Percentiles rank a stretch among this genome's conserved stretches.
These are phyloP conservation scores for Plasmodium blacklocki DNA, from an alignment of 169 alveolate species.

Conservation along the genomic window DNA sequence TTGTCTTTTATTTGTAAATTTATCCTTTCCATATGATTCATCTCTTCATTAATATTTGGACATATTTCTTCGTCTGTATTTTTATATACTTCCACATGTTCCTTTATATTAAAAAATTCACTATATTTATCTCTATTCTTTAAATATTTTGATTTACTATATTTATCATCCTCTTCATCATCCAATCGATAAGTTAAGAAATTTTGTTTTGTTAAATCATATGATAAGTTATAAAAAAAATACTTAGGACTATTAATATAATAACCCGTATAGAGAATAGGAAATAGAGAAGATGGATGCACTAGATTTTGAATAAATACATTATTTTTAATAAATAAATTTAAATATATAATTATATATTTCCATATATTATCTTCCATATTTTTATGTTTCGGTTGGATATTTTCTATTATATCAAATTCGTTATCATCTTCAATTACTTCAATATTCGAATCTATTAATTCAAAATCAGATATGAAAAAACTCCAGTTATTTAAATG, in stretches of 20 bases:
- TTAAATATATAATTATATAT: slow-evolving; percentile 49
- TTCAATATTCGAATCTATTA: slow-evolving; percentile 70
- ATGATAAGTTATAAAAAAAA: slow-evolving; percentile 55
- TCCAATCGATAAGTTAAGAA: not conserved
- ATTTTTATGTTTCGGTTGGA: slow-evolving; percentile 57
- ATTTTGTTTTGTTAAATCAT: slow-evolving; percentile 50
- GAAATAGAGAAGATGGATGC: slow-evolving; percentile 56
- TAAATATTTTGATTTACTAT: not conserved
- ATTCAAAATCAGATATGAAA: slow-evolving; percentile 70
- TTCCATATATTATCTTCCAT: slow-evolving; percentile 64
- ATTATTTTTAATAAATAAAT: slow-evolving; percentile 70
- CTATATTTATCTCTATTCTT: slow-evolving; percentile 6
- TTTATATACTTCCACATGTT: slow-evolving; percentile 19
- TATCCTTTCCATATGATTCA: not conserved
- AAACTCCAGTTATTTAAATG: slow-evolving; percentile 75
- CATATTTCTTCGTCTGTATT: too few species aligned
- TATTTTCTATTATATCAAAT: slow-evolving; percentile 60
- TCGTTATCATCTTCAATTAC: slow-evolving; percentile 72
- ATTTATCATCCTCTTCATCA: not conserved
- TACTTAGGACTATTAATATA: slow-evolving; percentile 58
- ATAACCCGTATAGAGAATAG: slow-evolving; percentile 60
- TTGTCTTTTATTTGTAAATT: slow-evolving; percentile 34
- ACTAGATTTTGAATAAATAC: slow-evolving; percentile 37
- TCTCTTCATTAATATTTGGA: too few species aligned
- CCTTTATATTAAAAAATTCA: slow-evolving; percentile 15